Percentiles rank a stretch among this genome's conserved stretches.
Conservation (phyloP, 2,329 filamentous ascomycete species). For the Aspergillus sp. region DNA sequence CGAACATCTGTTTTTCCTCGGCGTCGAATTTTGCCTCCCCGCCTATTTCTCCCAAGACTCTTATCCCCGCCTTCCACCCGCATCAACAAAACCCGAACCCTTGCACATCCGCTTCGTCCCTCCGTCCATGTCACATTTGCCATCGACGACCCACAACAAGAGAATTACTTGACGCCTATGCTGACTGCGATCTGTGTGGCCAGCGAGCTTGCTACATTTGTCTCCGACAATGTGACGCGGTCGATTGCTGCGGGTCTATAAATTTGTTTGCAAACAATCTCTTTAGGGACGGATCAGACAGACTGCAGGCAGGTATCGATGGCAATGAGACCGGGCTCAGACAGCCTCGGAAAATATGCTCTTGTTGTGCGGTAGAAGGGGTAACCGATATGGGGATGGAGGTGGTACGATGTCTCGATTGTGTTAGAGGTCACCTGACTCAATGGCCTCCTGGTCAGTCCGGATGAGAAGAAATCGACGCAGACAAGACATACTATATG, state of each 20-base stretch:
- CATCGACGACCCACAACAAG: slow-evolving; percentile 37
- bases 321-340: slow-evolving; percentile 2
- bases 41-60: slow-evolving; percentile 22
- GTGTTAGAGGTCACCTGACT: slow-evolving; percentile 19
- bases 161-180: slow-evolving; percentile 36
- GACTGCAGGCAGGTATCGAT: slow-evolving; percentile 1
- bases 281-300: slow-evolving; percentile 1
- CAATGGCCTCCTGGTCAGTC: slow-evolving; percentile 5
- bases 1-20: slow-evolving; percentile 3
- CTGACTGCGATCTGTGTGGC: slow-evolving; percentile 36
- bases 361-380: slow-evolving; percentile 35
- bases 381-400: slow-evolving; percentile 32
- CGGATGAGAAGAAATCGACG: no score
- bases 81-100: slow-evolving; percentile 10
- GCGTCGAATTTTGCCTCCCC: slow-evolving; percentile 10
- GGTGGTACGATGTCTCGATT: slow-evolving; percentile 34
- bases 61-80: slow-evolving; percentile 17
- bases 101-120: slow-evolving; percentile 18
- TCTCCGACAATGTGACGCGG: slow-evolving; percentile 33
- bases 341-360: slow-evolving; percentile 32
- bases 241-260: slow-evolving; percentile 19
- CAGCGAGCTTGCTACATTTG: slow-evolving; percentile 39
- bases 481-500: no score
- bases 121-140: slow-evolving; percentile 39
- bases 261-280: slow-evolving; percentile 1